Percentiles rank a stretch among this genome's conserved stretches.
Conservation (phyloP, 106 monocot species). For the Acanthochlamys bracteata region DNA sequence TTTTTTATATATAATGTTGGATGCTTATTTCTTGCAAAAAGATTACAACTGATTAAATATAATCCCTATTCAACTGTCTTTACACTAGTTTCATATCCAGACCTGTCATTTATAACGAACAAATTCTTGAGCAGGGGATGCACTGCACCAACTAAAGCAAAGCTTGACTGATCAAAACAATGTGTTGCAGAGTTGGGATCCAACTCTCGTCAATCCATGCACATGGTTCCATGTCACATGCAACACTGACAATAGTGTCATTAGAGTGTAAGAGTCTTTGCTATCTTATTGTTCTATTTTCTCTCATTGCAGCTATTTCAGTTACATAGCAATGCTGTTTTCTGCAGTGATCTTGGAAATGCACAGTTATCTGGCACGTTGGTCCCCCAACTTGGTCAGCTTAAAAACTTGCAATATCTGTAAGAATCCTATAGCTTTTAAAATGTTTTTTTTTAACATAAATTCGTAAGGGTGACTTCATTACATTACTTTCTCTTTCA, state of each 20-base stretch:
- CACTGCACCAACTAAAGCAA: slow-evolving; percentile 13
- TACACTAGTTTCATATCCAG: background rate
- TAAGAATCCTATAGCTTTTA: slow-evolving; percentile 11
- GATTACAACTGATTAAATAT: too few species aligned
- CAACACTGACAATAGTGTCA: slow-evolving; percentile 57
- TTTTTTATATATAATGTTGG: too few species aligned
- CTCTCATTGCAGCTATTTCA: background rate
- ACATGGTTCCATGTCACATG: slow-evolving; percentile 90
- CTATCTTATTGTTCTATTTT: background rate
- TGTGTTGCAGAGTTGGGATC: slow-evolving; percentile 36
- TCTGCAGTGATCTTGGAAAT: slow-evolving; percentile 51
- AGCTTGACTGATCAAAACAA: slow-evolving; percentile 33
- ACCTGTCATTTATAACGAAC: background rate
- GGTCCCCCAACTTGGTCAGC: slow-evolving; percentile 36
- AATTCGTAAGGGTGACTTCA: slow-evolving; percentile 3
- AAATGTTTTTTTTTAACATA: background rate
- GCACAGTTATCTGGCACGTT: slow-evolving; percentile 32
- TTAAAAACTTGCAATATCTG: slow-evolving; percentile 41
- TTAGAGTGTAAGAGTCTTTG: slow-evolving; percentile 58
- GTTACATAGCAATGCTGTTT: background rate
- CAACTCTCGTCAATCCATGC: slow-evolving; percentile 73
- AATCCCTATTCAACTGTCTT: background rate
- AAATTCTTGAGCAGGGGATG: slow-evolving; percentile 25
- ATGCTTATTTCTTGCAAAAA: too few species aligned
- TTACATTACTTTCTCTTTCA: background rate